A percentile compares a stretch with the other conserved stretches of the same genome.
Conservation (phyloP, 2,329 filamentous ascomycete species). For the Lachnellula arida region DNA sequence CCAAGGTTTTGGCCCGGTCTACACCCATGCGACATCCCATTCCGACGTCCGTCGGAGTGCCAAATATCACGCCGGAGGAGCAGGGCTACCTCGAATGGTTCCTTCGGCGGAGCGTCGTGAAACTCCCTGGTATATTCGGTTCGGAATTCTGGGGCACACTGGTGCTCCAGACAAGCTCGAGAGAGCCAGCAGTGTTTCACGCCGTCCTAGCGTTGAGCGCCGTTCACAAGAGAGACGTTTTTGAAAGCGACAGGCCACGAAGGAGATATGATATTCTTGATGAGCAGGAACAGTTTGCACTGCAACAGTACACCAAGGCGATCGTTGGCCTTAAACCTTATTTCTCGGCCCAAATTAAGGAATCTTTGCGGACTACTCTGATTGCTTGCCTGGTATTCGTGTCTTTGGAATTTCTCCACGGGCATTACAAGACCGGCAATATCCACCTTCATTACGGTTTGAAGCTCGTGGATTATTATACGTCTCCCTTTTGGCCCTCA, state of each 20-base stretch:
- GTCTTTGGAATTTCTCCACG: conserved; percentile 20
- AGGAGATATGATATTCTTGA: conserved; percentile 12
- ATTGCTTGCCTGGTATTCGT: conserved; percentile 24
- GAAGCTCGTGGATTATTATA: conserved; percentile 11
- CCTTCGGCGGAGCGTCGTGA: conserved; percentile 40
- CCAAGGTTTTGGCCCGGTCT: background rate
- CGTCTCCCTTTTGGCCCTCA: conserved; percentile 9
- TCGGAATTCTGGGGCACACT: conserved; percentile 35
- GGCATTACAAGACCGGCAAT: conserved; percentile 16
- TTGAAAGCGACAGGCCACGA: conserved; percentile 22
- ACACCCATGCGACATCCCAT: background rate
- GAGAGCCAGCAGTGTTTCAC: conserved; percentile 32
- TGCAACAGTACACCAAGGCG: conserved; percentile 48
- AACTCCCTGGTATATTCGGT: conserved; percentile 34
- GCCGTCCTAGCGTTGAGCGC: conserved; percentile 36
- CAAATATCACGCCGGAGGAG: conserved; percentile 27
- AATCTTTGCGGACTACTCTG: conserved; percentile 17
- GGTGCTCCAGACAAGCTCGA: conserved; percentile 34
- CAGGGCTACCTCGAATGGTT: conserved; percentile 40
- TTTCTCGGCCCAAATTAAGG: conserved; percentile 30
- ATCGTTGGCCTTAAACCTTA: conserved; percentile 38
- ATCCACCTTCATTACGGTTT: conserved; percentile 22
- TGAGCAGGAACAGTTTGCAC: conserved; percentile 33
- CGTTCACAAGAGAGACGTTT: conserved; percentile 33
- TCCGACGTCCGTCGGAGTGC: background rate